Evolutionary conservation across 176 grass and related monocot species (phyloP), one percentile per base, ranked within the genome.

Genomic region (Dendrocalamus sinicus): DNA sequence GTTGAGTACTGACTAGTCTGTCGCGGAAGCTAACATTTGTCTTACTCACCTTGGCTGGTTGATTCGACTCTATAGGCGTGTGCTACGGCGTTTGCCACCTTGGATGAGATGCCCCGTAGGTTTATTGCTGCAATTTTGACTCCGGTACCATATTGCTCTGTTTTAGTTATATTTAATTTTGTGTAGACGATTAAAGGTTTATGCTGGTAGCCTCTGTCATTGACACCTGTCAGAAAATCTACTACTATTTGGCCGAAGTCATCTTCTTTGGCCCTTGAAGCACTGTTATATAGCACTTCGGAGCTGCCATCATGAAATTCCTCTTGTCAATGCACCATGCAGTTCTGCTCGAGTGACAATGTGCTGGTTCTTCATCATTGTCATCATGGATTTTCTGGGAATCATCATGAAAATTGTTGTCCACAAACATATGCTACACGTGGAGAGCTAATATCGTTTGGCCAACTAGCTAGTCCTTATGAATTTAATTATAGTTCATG

Each of bases 171-270:
- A 41, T 61, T 64, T 72, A 10, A 35, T 15, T 73, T 75, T n/a
- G 4, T 12, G n/a, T 47, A 14, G 19, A 66, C 2, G 22, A 32
- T 59, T 45, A 16, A 28, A 59, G 12, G 7, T 51, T 76, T 48
- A 4, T 74, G 59, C 9, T 6, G 17, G 45, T 67, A 46, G 9
- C 63, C 72, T 63, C 45, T 65, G 37, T 40, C 22, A 1, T 32
- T 26, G 23, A 26, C 46, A 55, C 30, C n/a, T 82, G 53, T 54
- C 32, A 37, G 22, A 6, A 77, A 71, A 81, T 77, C 12, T 82
- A 40, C 19, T 47, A 59, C 83, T 71, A 67, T 71, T 47, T 83
- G 79, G 73, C 46, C 58, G 40, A 76, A 86, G 68, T 7, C 10
- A 14, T 73, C 26, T 7, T 47, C 37, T 28, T 59, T 83, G 53